A percentile compares a stretch with the other conserved stretches of the same genome.
phyloP scores from a whole-genome alignment of 352 stramenopile species.

The Phytophthora sojae region DNA sequence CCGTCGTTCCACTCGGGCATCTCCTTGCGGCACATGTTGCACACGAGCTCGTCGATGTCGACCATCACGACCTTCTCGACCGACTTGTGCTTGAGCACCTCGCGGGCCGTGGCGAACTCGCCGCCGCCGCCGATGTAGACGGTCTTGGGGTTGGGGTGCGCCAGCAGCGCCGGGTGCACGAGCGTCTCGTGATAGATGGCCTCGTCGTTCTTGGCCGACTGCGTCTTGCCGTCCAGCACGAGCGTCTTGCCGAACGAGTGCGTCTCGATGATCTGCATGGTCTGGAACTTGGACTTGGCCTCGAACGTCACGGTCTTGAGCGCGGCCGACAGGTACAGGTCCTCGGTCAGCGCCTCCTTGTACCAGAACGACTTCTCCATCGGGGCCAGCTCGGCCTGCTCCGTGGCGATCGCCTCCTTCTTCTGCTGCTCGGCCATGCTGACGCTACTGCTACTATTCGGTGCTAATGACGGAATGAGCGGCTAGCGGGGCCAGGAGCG shows the following conservation, averaged over 20 bases:
- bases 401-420: constrained; percentile 54
- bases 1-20: constrained; percentile 94
- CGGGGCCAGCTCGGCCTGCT: constrained; percentile 49
- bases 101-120: constrained; percentile 94
- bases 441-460: neutral
- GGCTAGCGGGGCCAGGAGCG: neutral
- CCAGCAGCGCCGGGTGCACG: constrained; percentile 94
- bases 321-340: constrained; percentile 88
- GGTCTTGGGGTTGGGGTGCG: constrained; percentile 86
- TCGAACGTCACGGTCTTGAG: constrained; percentile 92
- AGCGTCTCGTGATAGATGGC: constrained; percentile 96
- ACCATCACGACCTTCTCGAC: constrained; percentile 97
- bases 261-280: constrained; percentile 95
- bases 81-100: constrained; percentile 92
- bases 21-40: constrained; percentile 94
- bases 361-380: constrained; percentile 82
- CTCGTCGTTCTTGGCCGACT: constrained; percentile 94
- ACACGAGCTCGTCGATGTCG: constrained; percentile 95
- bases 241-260: constrained; percentile 94
- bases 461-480: constrained; percentile 19
- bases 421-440: constrained; percentile 37
- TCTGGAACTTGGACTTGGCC: constrained; percentile 91
- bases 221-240: constrained; percentile 96
- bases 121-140: constrained; percentile 95
- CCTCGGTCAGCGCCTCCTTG: constrained; percentile 91